Base-by-base conservation (phyloP, 495 filamentous ascomycete species). In the Glonium stellatum region DNA sequence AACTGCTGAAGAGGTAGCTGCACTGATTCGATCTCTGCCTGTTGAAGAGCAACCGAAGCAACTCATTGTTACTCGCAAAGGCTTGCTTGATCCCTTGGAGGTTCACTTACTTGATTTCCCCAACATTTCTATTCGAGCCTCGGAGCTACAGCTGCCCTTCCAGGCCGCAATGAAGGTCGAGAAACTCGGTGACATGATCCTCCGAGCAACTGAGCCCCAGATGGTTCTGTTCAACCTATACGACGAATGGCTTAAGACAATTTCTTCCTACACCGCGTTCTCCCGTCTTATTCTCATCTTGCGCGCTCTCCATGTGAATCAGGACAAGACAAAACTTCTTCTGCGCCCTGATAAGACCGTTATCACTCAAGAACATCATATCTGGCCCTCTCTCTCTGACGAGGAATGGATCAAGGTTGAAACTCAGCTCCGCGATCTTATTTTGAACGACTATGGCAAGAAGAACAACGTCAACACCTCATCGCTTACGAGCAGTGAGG, bases 151-250 rank as follows among this genome's bases (percentile, higher is more conserved):
- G 73, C 77, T 99, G 60, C 95, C 95, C 5, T 99, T 99, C 87
- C 95, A 99, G 72, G 95, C 95, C 48, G 95, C 95, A 3, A 99
- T 99, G 95, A 99, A 97, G 79, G 92, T 99, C 41, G 95, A 99
- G 75, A 97, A 97, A 72, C 80, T 99, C 31, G 95, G 92, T 58
- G 95, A 99, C 71, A 96, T 99, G 95, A 99, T 99, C 68, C 79
- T 99, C 42, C 87, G 91, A 54, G 95, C 95, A 12, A 97, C 95
- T 0, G 95, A 97, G 69, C 95, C 95, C 21, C 93, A 97, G 76
- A 99, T 99, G 95, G 95, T 99, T 55, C 83, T 99, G 5, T 97
- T 97, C 82, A 99, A 99, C 71, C 82, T 99, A 27, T 99, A 97
- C 67, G 95, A 99, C 68, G 95, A 99, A 71, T 99, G 95, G 95